Evolutionary conservation across 78 protist species (phyloP).

Genomic region (Guillardia theta): DNA sequence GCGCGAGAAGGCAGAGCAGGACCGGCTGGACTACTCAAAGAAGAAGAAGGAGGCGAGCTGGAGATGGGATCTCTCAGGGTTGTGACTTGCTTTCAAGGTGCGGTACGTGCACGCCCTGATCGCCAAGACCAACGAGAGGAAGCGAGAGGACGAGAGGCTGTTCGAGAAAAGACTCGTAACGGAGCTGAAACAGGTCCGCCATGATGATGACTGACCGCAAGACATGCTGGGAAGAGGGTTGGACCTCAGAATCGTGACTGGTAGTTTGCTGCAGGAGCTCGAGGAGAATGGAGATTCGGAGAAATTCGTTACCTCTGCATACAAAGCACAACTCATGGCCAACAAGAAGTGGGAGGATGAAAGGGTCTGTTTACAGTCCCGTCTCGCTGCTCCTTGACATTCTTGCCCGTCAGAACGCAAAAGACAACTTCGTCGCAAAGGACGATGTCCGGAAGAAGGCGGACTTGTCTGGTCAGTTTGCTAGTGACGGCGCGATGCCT

Average conservation of each 20-base stretch:
- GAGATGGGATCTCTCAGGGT: neutral
- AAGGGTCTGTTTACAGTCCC: neutral
- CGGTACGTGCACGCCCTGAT: conserved; percentile 15
- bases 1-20: conserved; percentile 1
- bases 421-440: too few relatives aligned
- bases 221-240: neutral
- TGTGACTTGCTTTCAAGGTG: too few relatives aligned
- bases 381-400: too few relatives aligned
- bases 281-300: neutral
- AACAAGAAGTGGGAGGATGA: conserved; percentile 1
- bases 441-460: too few relatives aligned
- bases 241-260: neutral
- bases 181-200: neutral
- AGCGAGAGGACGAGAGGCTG: neutral
- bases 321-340: neutral
- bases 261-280: neutral
- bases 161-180: neutral
- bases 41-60: neutral
- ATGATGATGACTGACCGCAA: neutral
- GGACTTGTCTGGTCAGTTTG: too few relatives aligned
- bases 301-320: conserved; percentile 7
- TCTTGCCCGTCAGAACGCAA: neutral
- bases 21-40: too few relatives aligned
- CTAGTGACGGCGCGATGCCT: too few relatives aligned
- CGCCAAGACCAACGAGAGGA: neutral